These are phyloP conservation scores for Tagetes patula DNA, from an alignment of 129 eudicot species.

Conservation along the genomic window DNA sequence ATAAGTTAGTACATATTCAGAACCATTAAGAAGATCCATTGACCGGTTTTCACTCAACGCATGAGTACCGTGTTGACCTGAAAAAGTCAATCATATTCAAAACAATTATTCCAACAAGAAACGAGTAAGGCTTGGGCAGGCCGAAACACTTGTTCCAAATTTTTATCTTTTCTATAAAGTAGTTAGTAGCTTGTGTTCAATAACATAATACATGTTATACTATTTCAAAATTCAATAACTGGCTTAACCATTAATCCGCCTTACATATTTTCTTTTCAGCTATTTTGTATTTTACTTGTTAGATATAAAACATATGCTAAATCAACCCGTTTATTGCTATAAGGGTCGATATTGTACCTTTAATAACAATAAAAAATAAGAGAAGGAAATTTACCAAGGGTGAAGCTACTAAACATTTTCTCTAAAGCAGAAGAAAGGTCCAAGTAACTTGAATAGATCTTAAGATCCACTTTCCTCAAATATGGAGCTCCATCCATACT, in stretches of 20 bases:
- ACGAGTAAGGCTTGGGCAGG: not conserved
- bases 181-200: not conserved
- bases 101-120: not conserved
- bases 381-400: conserved; percentile 48
- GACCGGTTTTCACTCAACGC: conserved; percentile 40
- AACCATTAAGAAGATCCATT: conserved; percentile 55
- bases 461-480: conserved; percentile 70
- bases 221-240: not conserved
- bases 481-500: conserved; percentile 90
- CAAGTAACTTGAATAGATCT: conserved; percentile 44
- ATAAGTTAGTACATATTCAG: conserved; percentile 67
- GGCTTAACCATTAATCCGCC: not conserved
- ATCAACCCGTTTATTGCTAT: not conserved
- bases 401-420: conserved; percentile 74
- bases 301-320: not conserved
- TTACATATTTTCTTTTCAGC: not conserved
- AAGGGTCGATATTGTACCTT: not conserved
- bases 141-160: not conserved
- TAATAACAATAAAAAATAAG: not conserved
- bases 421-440: conserved; percentile 64
- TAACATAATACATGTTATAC: not conserved
- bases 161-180: not conserved
- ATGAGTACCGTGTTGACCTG: conserved; percentile 20
- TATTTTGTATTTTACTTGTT: not conserved
- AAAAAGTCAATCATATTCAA: conserved; percentile 16